Evolutionary conservation across 225 moss, liverwort and hornwort genomes (phyloP), one percentile per base, ranked within the genome.

Genomic region (Neckera pumila): DNA sequence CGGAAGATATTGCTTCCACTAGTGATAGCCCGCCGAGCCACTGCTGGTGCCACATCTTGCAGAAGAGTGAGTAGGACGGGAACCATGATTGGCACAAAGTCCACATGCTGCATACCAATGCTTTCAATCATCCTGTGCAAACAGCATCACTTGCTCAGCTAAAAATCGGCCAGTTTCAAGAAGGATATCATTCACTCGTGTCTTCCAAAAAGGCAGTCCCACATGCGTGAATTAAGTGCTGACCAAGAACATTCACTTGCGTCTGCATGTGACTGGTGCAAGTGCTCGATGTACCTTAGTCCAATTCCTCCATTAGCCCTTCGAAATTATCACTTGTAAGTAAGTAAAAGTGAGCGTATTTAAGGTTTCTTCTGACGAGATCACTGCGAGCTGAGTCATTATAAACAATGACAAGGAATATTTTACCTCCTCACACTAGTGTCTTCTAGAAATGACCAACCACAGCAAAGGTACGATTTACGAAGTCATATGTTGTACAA

Each of bases 1-100:
- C 97, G 94, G 60, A 97, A 98, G 38, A 97, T 95, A 92, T 94
- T 98, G 84, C 96, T 96, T 80, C 98, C 98, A 88, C 95, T 95
- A 59, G 98, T 96, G 57, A 98, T 96, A 86, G 98, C 98, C 84
- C 97, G 94, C 85, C 98, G 93, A 82, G 98, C 96, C 89, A 98
- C 98, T 87, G 97, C 99, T 71, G 99, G 99, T 47, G 95, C 93
- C 86, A 83, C 83, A 88, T 99, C 99, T 82, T 92, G 92, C 89
- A 99, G 87, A 86, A 99, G 93, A 90, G 95, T 87, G 91, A 97
- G 90, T 72, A 99, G 91, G 57, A 95, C 96, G 43, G 96, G 96
- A 70, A 97, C 91, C 95, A 99, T 97, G 62, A 89, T 91, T 73
- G 99, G 92, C 76, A 96, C 90, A 71, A 96, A 96, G 56, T 95